These are phyloP conservation scores for Candida michaelii DNA, from an alignment of 805 yeast genomes.

Conservation along the genomic window DNA sequence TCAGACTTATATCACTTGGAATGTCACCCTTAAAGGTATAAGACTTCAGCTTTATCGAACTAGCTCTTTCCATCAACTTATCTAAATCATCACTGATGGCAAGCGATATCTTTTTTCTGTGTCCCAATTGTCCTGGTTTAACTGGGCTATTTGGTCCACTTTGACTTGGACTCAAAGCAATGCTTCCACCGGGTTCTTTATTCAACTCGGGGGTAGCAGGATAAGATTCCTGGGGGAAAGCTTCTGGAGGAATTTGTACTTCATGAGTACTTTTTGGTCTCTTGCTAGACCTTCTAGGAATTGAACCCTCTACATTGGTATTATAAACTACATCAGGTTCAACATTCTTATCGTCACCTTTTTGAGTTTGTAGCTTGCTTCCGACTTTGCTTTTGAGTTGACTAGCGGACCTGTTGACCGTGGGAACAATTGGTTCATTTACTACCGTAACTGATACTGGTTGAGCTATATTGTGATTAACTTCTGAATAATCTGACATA, in stretches of 20 bases:
- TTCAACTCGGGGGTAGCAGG: too few species aligned
- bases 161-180: too few species aligned
- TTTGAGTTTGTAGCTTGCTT: slow-evolving; percentile 7
- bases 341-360: slow-evolving; percentile 11
- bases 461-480: slow-evolving; percentile 17
- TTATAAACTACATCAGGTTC: slow-evolving; percentile 31
- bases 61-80: slow-evolving; percentile 37
- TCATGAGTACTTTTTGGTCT: slow-evolving; percentile 34
- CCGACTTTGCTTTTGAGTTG: slow-evolving; percentile 7
- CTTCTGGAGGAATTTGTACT: too few species aligned
- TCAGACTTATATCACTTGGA: slow-evolving; percentile 12
- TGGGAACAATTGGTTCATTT: slow-evolving; percentile 17
- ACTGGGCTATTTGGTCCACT: too few species aligned
- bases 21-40: slow-evolving; percentile 13
- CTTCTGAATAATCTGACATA: slow-evolving; percentile 23
- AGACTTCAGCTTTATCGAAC: slow-evolving; percentile 17
- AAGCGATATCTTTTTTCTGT: slow-evolving; percentile 24
- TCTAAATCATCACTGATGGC: slow-evolving; percentile 38
- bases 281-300: slow-evolving; percentile 40
- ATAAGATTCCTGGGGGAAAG: too few species aligned
- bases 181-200: too few species aligned
- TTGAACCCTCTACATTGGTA: slow-evolving; percentile 35
- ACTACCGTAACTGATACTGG: slow-evolving; percentile 24
- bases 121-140: slow-evolving; percentile 5
- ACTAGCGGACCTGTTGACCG: slow-evolving; percentile 15